Conservation (phyloP, 169 alveolate genomes). For the Plasmodium coatneyi region DNA sequence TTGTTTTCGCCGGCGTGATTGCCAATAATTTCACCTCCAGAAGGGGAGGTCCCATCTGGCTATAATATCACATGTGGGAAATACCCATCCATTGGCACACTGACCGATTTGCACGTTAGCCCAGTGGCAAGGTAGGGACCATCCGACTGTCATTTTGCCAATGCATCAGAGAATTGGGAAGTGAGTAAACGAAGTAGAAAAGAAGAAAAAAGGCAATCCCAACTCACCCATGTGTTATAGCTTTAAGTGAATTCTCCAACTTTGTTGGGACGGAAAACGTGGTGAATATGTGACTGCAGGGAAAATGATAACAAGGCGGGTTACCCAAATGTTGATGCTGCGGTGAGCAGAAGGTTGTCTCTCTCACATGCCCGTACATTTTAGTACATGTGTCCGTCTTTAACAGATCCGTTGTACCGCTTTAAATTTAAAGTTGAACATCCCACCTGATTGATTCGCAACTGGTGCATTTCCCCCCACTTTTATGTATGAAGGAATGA, state of each 20-base stretch:
- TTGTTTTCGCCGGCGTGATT: constrained; percentile 88
- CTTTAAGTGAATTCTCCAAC: background rate
- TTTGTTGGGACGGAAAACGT: background rate
- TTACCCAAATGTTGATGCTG: background rate
- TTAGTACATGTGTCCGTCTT: background rate
- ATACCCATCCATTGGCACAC: background rate
- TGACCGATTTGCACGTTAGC: background rate
- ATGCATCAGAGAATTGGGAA: background rate
- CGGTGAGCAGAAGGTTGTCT: background rate
- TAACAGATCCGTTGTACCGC: background rate
- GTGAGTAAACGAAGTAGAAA: background rate
- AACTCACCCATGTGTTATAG: background rate
- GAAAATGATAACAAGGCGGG: background rate
- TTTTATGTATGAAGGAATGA: background rate
- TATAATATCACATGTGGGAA: background rate
- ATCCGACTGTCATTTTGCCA: background rate
- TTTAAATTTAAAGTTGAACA: background rate
- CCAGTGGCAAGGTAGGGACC: background rate
- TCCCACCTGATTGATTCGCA: background rate
- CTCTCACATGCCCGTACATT: background rate
- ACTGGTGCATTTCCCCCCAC: background rate
- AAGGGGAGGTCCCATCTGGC: constrained; percentile 85
- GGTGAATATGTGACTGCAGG: background rate
- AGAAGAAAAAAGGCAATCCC: background rate
- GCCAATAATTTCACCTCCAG: constrained; percentile 74